phyloP scores from a whole-genome alignment of 1,284 basidiomycete species.

The Agroathelia rolfsii region DNA sequence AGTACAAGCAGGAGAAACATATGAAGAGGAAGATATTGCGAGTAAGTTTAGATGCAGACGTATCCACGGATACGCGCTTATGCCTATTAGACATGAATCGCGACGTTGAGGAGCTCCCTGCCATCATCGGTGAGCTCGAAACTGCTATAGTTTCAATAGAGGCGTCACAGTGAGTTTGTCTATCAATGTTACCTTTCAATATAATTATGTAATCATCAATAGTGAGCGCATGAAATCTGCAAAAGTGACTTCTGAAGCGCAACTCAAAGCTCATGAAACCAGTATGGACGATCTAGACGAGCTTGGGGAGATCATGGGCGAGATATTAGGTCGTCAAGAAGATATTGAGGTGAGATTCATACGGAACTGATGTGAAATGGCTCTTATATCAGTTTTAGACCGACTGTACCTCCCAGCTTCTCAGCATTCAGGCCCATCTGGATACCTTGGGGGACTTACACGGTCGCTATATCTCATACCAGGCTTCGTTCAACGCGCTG shows the following conservation, averaged over 20 bases:
- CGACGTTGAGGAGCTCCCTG: constrained; percentile 65
- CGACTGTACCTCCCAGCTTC: constrained; percentile 43
- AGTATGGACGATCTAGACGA: constrained; percentile 61
- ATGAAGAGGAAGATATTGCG: constrained; percentile 58
- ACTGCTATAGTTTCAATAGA: constrained; percentile 41
- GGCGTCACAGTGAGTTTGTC: constrained; percentile 39
- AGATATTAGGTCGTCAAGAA: constrained; percentile 62
- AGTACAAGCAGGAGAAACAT: constrained; percentile 52
- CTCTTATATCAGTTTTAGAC: constrained; percentile 22
- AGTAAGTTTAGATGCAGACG: constrained; percentile 27
- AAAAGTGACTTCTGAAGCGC: constrained; percentile 32
- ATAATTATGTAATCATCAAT: constrained; percentile 4
- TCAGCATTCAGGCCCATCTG: constrained; percentile 48
- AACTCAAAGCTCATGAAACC: constrained; percentile 35
- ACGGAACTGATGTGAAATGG: constrained; percentile 1
- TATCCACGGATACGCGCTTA: constrained; percentile 2
- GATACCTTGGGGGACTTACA: constrained; percentile 52
- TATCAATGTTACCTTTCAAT: constrained; percentile 2
- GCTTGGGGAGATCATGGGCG: constrained; percentile 65
- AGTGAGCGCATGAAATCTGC: constrained; percentile 41
- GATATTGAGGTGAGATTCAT: constrained; percentile 42
- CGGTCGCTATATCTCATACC: constrained; percentile 54
- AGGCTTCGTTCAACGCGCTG: constrained; percentile 60
- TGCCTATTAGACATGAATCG: constrained; percentile 53
- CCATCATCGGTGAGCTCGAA: constrained; percentile 63